Evolutionary conservation across 2,329 filamentous ascomycete genomes (phyloP).

Genomic region (Alternaria incomplexa): DNA sequence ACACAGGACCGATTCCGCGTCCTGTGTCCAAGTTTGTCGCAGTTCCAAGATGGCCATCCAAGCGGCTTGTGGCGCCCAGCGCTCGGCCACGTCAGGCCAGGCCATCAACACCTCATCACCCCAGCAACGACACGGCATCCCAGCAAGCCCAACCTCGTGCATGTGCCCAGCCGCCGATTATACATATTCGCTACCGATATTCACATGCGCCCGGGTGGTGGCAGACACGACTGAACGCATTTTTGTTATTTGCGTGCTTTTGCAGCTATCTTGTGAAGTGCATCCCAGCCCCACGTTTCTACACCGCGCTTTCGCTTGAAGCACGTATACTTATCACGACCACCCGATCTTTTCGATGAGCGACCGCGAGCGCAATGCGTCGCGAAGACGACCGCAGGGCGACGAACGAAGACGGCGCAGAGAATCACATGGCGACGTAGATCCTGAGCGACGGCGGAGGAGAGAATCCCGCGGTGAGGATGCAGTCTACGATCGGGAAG

Average conservation of each 20-base stretch:
- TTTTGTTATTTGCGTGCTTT: conserved; percentile 5
- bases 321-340: neutral
- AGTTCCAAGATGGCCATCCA: conserved; percentile 17
- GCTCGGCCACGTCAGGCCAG: conserved; percentile 35
- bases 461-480: conserved; percentile 26
- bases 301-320: conserved; percentile 7
- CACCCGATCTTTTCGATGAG: conserved; percentile 18
- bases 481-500: conserved; percentile 32
- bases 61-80: conserved; percentile 18
- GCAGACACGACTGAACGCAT: neutral
- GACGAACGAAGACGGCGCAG: conserved; percentile 37
- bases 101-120: conserved; percentile 32
- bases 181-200: conserved; percentile 34
- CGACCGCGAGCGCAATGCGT: conserved; percentile 30
- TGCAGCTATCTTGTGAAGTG: conserved; percentile 2
- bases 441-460: conserved; percentile 26
- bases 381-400: conserved; percentile 30
- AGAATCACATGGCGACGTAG: conserved; percentile 34
- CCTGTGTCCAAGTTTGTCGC: neutral
- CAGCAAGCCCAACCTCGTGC: conserved; percentile 23
- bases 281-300: conserved; percentile 23
- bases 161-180: conserved; percentile 20
- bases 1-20: neutral
- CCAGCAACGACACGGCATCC: conserved; percentile 32
- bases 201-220: conserved; percentile 1